Evolutionary conservation across 495 filamentous ascomycete genomes (phyloP), one percentile per base, ranked within the genome.

Genomic region (Glarea lozoyensis): DNA sequence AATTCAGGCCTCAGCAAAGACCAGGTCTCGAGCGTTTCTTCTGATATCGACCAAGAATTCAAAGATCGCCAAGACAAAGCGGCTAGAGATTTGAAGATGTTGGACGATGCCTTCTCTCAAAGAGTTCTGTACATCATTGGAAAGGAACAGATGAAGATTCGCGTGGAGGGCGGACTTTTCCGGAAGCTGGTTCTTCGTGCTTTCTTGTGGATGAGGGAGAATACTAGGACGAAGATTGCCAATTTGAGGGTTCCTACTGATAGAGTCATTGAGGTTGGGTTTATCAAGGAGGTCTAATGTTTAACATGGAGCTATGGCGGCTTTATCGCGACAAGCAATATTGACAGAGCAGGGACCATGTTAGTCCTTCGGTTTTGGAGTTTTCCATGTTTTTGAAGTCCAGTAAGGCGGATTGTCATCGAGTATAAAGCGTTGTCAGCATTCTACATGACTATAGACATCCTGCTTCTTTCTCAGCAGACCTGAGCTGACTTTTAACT

Each of bases 121-220:
- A 75, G 79, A 48, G 67, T 82, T 19, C 56, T 84, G 30, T 84
- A 86, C 45, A 71, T 86, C 21, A 65, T 85, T 5, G 82, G 82
- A 10, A 86, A 86, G 54, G 81, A 85, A 46, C 70, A 84, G 62
- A 70, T 86, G 69, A 61, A 64, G 12, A 64, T 84, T 46, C 60
- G 58, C 35, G 24, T 41, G 2, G 61, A 58, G 4, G 67, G 63
- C 16, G 65, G 69, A 18, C 52, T 69, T 24, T 42, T 64, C 33
- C 60, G 76, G 10, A 66, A 53, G 29, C 15, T 72, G 0, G 30
- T 75, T 5, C 52, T 86, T 35, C 61, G 55, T 17, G 60, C 67
- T 0, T 86, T 84, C 48, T 52, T 86, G 21, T 84, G 76, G 72
- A 66, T 84, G 35, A 56, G 82, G 24, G 79, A 82, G 10, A 84